Conservation (phyloP, 805 yeast genomes). For the Starmerella vaccinii region DNA sequence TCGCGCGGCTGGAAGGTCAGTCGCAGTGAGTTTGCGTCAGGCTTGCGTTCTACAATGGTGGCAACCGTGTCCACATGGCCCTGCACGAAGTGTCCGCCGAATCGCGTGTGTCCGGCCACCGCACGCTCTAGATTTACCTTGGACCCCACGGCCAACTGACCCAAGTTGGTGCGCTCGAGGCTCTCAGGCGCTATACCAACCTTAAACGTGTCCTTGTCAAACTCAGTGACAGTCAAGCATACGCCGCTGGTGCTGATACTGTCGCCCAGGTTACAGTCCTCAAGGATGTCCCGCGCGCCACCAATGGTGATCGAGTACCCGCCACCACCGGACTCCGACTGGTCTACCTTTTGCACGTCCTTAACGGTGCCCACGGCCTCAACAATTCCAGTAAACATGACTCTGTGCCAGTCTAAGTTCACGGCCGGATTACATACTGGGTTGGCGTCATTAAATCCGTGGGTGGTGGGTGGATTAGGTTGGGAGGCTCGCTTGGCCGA, state of each 20-base stretch:
- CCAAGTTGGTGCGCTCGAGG: conserved; percentile 66
- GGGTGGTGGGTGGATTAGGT: background rate
- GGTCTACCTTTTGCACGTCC: conserved; percentile 41
- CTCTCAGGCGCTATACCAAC: conserved; percentile 94
- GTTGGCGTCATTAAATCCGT: no score
- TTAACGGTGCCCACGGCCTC: conserved; percentile 64
- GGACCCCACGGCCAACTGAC: conserved; percentile 45
- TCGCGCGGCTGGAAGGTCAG: conserved; percentile 68
- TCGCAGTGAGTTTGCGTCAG: conserved; percentile 66
- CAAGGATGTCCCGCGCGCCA: conserved; percentile 51
- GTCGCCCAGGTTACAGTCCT: conserved; percentile 86
- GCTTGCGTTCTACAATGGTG: conserved; percentile 39
- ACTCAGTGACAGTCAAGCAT: conserved; percentile 87
- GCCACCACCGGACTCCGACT: conserved; percentile 49
- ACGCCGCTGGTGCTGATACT: conserved; percentile 82
- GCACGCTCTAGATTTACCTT: conserved; percentile 89
- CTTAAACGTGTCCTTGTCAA: conserved; percentile 50
- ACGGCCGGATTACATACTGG: background rate
- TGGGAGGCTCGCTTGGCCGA: background rate
- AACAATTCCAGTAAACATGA: conserved; percentile 90
- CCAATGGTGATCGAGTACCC: conserved; percentile 63
- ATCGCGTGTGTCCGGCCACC: conserved; percentile 64
- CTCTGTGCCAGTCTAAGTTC: background rate
- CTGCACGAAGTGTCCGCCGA: conserved; percentile 97
- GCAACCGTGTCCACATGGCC: conserved; percentile 96